These are phyloP conservation scores for Alternaria sp. DNA, from an alignment of 2,329 filamentous ascomycete genomes.

Conservation along the genomic window DNA sequence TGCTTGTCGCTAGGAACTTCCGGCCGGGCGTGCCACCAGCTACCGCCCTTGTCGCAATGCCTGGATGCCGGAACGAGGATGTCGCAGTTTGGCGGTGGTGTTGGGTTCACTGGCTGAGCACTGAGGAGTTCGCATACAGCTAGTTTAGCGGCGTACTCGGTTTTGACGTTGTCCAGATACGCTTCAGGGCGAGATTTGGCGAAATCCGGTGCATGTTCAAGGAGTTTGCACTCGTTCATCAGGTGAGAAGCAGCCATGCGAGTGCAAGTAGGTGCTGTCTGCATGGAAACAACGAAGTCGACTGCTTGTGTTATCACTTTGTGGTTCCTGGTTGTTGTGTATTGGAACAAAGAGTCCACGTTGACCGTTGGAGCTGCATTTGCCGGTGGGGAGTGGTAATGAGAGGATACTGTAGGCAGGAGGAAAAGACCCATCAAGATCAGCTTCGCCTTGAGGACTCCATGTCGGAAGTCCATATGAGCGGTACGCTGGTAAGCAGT, in stretches of 20 bases:
- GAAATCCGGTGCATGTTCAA: constrained; percentile 47
- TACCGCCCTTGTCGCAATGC: constrained; percentile 33
- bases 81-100: constrained; percentile 59
- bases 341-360: constrained; percentile 27
- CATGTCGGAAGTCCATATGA: not conserved
- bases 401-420: constrained; percentile 2
- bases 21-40: constrained; percentile 28
- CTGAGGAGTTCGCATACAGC: constrained; percentile 68
- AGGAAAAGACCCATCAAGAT: not conserved
- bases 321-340: constrained; percentile 30
- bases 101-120: constrained; percentile 50
- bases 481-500: not conserved
- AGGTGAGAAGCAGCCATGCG: constrained; percentile 59
- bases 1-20: constrained; percentile 24
- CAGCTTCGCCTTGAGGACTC: not conserved
- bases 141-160: constrained; percentile 66
- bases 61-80: constrained; percentile 54
- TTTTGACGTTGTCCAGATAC: constrained; percentile 52
- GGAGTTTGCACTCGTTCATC: constrained; percentile 60
- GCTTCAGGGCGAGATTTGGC: constrained; percentile 33
- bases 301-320: constrained; percentile 32
- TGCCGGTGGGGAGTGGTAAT: constrained; percentile 23
- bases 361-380: constrained; percentile 20
- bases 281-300: constrained; percentile 31
- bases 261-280: constrained; percentile 53